These are phyloP conservation scores for Juglanconis oblonga DNA, from an alignment of 2,329 filamentous ascomycete genomes.

Conservation along the genomic window DNA sequence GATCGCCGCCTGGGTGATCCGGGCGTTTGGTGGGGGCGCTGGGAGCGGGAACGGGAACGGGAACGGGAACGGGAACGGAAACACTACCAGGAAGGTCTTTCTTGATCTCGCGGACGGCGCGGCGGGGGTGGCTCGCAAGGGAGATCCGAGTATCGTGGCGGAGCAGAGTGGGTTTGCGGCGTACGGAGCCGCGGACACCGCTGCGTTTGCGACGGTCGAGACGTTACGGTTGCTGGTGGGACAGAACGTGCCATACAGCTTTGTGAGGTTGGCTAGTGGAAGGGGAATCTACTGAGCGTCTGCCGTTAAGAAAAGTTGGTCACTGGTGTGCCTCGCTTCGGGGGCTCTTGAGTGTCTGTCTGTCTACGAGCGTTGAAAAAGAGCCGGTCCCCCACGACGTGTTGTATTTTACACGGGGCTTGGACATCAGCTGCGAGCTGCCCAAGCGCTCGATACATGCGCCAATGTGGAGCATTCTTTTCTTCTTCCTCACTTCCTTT, in stretches of 20 bases:
- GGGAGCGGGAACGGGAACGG: conserved; percentile 29
- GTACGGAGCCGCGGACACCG: conserved; percentile 76
- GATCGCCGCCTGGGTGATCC: conserved; percentile 72
- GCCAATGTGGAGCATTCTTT: no score
- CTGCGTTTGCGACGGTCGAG: conserved; percentile 81
- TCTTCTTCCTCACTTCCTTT: no score
- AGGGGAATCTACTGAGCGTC: conserved; percentile 42
- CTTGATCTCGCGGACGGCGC: conserved; percentile 69
- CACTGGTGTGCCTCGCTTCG: neutral
- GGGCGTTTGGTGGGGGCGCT: conserved; percentile 62
- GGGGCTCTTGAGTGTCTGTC: neutral
- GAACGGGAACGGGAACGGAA: conserved; percentile 25
- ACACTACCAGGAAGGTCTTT: conserved; percentile 64
- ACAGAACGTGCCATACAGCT: conserved; percentile 85
- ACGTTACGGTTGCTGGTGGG: conserved; percentile 75
- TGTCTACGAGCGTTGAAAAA: no score
- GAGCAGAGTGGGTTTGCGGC: conserved; percentile 74
- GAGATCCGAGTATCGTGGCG: conserved; percentile 67
- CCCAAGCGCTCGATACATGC: no score
- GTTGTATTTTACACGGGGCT: no score
- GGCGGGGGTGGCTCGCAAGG: conserved; percentile 56
- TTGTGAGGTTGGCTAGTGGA: conserved; percentile 70
- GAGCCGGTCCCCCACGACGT: no score
- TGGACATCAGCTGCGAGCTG: no score
- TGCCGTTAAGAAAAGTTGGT: neutral